phyloP scores from a whole-genome alignment of 352 stramenopile species.

The Phytophthora pistaciae region DNA sequence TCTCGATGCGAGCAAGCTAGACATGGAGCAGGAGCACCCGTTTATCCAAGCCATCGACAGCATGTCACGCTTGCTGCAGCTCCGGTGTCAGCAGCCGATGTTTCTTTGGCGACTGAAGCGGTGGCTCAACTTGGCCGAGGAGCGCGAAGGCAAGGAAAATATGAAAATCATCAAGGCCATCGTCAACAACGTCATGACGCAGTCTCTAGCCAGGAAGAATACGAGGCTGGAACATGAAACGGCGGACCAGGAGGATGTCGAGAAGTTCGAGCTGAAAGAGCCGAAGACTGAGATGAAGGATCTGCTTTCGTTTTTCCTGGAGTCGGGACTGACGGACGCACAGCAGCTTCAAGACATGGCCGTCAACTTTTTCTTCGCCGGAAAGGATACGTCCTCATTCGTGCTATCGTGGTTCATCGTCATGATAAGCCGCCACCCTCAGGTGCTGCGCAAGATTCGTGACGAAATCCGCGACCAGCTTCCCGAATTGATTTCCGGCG shows the following conservation, averaged over 20 bases:
- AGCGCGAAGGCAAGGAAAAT: slow-evolving; percentile 39
- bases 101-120: slow-evolving; percentile 64
- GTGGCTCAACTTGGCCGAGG: slow-evolving; percentile 43
- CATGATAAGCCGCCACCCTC: slow-evolving; percentile 78
- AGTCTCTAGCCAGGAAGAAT: slow-evolving; percentile 39
- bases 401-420: slow-evolving; percentile 79
- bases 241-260: not conserved
- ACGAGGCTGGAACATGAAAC: not conserved
- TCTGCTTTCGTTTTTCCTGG: slow-evolving; percentile 60
- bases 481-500: slow-evolving; percentile 30
- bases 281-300: slow-evolving; percentile 29
- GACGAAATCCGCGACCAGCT: slow-evolving; percentile 51
- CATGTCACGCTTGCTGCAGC: slow-evolving; percentile 43
- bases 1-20: slow-evolving; percentile 36
- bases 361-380: slow-evolving; percentile 81
- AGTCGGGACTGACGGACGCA: slow-evolving; percentile 29
- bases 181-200: slow-evolving; percentile 41
- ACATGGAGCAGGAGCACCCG: slow-evolving; percentile 31
- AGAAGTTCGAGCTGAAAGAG: slow-evolving; percentile 3
- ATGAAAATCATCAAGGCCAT: slow-evolving; percentile 46
- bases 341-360: slow-evolving; percentile 73
- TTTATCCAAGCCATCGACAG: slow-evolving; percentile 64
- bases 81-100: slow-evolving; percentile 50
- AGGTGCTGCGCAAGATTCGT: slow-evolving; percentile 49
- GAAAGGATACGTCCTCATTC: slow-evolving; percentile 78